Evolutionary conservation across 176 grass and related monocot genomes (phyloP).

Genomic region (Avena sativa): DNA sequence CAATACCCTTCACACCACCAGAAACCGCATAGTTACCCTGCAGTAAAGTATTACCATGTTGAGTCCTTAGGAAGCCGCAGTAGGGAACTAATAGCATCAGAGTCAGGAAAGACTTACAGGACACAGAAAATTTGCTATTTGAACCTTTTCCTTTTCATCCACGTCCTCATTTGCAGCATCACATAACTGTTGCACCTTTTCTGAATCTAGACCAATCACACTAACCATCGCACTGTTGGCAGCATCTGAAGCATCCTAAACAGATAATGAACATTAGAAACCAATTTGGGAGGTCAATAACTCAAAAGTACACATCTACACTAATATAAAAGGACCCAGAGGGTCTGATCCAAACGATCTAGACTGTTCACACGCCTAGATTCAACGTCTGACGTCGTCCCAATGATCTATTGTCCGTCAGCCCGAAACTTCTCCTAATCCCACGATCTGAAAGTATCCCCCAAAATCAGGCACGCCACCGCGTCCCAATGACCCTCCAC

Average conservation of each 20-base stretch:
- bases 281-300: slow-evolving; percentile 17
- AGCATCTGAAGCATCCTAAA: slow-evolving; percentile 91
- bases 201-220: slow-evolving; percentile 95
- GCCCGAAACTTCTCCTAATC: too few relatives aligned
- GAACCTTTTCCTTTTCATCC: slow-evolving; percentile 82
- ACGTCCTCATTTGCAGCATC: slow-evolving; percentile 89
- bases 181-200: slow-evolving; percentile 95
- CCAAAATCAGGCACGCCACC: too few relatives aligned
- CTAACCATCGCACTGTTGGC: slow-evolving; percentile 92
- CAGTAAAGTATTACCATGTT: slow-evolving; percentile 26
- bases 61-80: slow-evolving; percentile 21
- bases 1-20: slow-evolving; percentile 94
- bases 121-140: slow-evolving; percentile 94
- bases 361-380: too few relatives aligned
- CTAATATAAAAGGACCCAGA: too few relatives aligned
- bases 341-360: too few relatives aligned
- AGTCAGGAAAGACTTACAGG: slow-evolving; percentile 61
- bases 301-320: neutral
- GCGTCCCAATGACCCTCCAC: too few relatives aligned
- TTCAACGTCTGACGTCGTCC: too few relatives aligned
- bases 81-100: neutral
- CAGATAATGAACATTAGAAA: slow-evolving; percentile 34
- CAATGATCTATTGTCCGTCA: too few relatives aligned
- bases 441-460: too few relatives aligned
- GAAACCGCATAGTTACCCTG: slow-evolving; percentile 98